Evolutionary conservation across 2,329 filamentous ascomycete genomes (phyloP), one percentile per base, ranked within the genome.

Genomic region (Aurifilum marmelostoma): DNA sequence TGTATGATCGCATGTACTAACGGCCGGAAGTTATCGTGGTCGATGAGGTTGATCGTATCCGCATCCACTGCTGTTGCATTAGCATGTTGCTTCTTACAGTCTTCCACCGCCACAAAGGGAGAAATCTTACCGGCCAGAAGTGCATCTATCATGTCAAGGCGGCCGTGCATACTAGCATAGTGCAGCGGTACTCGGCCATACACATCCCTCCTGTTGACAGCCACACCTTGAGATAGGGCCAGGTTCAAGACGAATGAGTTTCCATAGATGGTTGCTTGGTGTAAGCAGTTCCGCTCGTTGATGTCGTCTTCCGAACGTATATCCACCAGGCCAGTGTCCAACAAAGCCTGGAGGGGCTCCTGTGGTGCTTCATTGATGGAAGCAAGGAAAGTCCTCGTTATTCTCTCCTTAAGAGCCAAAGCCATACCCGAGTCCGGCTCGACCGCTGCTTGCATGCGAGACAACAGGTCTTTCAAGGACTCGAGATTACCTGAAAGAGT

Each of bases 11-110:
- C 92, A 79, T 98, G 96, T 68, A 99, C 96, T 60, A 99, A 83
- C 0, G 96, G 94, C 0, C 95, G 98, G 78, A 97, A 99, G 79
- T 97, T 97, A 81, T 99, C 95, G 76, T 98, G 92, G 76, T 99
- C 96, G 76, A 94, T 94, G 54, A 91, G 84, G 77, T 98, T 90
- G 71, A 98, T 91, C 0, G 93, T 97, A 61, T 91, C 89, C 29
- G 88, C 88, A 89, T 68, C 68, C 21, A 71, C 68, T 66, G 41
- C 27, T 41, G n/a, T 47, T 11, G 39, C 24, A n/a, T 50, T 21
- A 65, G 60, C 34, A 52, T 3, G 21, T 65, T n/a, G n/a, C 34
- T 34, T 34, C 34, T 9, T 14, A 6, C 21, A 39, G 7, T 27
- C 37, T 21, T 8, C 43, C 50, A 39, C 52, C 18, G n/a, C 32